phyloP scores from a whole-genome alignment of 2,329 filamentous ascomycete species.

The Phialophora chinensis region DNA sequence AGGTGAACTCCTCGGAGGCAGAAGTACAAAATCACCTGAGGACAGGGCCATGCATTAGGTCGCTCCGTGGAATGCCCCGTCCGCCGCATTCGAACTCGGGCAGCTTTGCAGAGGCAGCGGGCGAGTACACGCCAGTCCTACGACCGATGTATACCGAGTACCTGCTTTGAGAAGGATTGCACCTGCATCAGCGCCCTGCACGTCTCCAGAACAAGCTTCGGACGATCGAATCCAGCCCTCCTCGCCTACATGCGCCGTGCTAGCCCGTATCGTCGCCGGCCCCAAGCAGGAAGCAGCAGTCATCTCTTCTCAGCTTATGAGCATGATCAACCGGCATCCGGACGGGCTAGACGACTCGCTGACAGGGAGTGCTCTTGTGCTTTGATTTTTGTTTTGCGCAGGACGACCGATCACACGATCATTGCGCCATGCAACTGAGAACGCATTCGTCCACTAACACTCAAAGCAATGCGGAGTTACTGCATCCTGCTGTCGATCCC shows the following conservation, averaged over 20 bases:
- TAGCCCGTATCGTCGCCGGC: neutral
- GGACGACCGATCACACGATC: neutral
- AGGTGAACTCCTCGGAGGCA: neutral
- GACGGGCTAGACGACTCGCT: neutral
- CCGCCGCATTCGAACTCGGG: neutral
- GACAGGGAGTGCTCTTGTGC: neutral
- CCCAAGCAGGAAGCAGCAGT: constrained; percentile 2
- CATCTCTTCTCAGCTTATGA: constrained; percentile 19
- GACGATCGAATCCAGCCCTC: neutral
- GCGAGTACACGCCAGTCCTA: neutral
- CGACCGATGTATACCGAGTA: constrained; percentile 11
- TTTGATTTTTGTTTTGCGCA: neutral
- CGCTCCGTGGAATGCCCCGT: neutral
- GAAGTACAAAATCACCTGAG: constrained; percentile 1
- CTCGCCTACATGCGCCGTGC: constrained; percentile 9
- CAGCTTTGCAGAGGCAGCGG: neutral
- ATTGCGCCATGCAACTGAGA: neutral
- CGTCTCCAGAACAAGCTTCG: neutral
- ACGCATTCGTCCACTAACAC: constrained; percentile 2
- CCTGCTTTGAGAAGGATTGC: constrained; percentile 23
- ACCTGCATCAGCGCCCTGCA: constrained; percentile 26
- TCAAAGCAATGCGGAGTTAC: neutral
- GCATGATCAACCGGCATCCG: neutral
- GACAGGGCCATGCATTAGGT: neutral
- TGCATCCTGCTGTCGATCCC: constrained; percentile 1